Conservation (phyloP, 805 yeast genomes). For the Tetrapisispora nanseiensis region DNA sequence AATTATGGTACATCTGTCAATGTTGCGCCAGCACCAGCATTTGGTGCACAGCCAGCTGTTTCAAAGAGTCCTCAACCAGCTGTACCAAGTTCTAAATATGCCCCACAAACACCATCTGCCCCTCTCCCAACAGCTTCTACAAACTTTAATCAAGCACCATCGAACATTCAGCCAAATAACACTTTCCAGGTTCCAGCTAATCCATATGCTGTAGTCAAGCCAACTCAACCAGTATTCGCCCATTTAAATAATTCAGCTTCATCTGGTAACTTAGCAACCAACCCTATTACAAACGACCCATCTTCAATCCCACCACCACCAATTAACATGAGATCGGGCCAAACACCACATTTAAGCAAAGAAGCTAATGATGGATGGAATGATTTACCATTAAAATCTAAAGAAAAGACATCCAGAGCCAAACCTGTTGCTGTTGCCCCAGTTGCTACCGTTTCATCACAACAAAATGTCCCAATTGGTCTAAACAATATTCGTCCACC, state of each 20-base stretch:
- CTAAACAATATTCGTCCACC: slow-evolving; percentile 11
- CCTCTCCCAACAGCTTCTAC: slow-evolving; percentile 17
- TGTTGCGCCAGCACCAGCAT: neutral
- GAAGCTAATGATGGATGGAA: slow-evolving; percentile 33
- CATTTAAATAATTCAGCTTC: slow-evolving; percentile 1
- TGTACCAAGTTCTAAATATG: slow-evolving; percentile 15
- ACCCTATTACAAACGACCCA: slow-evolving; percentile 1
- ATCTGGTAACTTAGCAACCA: neutral
- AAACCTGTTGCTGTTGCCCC: slow-evolving; percentile 33
- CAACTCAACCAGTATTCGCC: slow-evolving; percentile 5
- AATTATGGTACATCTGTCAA: neutral
- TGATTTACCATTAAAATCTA: slow-evolving; percentile 27
- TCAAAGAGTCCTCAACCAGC: slow-evolving; percentile 13
- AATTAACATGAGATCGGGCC: slow-evolving; percentile 30
- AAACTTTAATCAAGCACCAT: slow-evolving; percentile 21
- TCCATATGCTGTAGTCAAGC: slow-evolving; percentile 12
- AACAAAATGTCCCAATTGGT: slow-evolving; percentile 9
- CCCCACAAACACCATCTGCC: slow-evolving; percentile 13
- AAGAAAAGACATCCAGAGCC: slow-evolving; percentile 26
- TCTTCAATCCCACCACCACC: slow-evolving; percentile 25
- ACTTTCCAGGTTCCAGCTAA: slow-evolving; percentile 9
- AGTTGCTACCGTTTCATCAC: slow-evolving; percentile 3
- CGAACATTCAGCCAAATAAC: slow-evolving; percentile 9
- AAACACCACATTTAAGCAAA: slow-evolving; percentile 28
- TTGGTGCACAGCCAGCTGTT: slow-evolving; percentile 4